Conservation (phyloP, 1,284 basidiomycete species). For the Puccinia polysora region DNA sequence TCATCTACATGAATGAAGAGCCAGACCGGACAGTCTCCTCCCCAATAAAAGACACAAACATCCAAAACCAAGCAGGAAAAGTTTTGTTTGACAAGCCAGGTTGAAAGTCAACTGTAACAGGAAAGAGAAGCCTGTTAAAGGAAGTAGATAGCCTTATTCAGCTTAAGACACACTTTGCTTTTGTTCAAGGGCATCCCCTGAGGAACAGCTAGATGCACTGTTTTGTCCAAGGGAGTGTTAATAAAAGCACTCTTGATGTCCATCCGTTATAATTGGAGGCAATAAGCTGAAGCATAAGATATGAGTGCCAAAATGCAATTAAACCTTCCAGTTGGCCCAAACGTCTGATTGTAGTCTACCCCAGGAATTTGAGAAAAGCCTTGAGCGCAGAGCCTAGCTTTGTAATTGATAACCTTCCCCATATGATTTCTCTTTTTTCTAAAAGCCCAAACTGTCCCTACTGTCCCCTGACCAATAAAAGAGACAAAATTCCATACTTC, state of each 20-base stretch:
- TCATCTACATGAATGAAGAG: too few relatives aligned
- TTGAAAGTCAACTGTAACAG: not conserved
- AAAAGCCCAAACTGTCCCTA: not conserved
- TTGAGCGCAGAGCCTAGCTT: not conserved
- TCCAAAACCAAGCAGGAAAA: not conserved
- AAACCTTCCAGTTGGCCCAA: slow-evolving; percentile 1
- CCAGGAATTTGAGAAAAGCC: not conserved
- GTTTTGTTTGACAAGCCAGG: not conserved
- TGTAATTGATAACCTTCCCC: not conserved
- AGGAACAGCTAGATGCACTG: not conserved
- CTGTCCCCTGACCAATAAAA: too few relatives aligned
- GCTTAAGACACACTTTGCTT: not conserved
- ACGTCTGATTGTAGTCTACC: not conserved
- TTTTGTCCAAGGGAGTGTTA: not conserved
- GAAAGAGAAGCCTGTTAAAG: not conserved
- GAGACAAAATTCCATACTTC: too few relatives aligned
- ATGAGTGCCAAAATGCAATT: not conserved
- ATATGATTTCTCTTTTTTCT: not conserved
- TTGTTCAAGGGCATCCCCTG: not conserved
- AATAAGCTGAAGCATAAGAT: not conserved
- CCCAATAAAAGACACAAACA: not conserved
- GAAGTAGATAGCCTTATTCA: not conserved
- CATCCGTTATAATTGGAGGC: not conserved
- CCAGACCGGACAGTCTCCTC: too few relatives aligned
- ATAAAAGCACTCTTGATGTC: slow-evolving; percentile 11